Evolutionary conservation across 176 grass and related monocot genomes (phyloP).

Genomic region (Lolium rigidum): DNA sequence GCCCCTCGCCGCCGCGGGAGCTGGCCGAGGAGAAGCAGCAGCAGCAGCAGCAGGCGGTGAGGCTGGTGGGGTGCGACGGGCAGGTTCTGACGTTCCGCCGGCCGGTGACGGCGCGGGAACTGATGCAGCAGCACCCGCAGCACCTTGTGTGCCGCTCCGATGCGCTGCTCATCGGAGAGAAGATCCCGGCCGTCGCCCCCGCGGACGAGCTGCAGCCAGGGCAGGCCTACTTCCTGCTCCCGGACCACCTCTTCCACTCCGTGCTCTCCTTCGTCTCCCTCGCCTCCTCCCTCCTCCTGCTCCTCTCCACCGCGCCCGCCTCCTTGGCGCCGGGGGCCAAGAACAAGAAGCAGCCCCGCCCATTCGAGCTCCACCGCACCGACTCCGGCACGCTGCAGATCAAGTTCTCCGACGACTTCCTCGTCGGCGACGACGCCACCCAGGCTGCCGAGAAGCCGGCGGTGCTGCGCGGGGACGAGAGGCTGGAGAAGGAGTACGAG

Average conservation of each 20-base stretch:
- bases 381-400: conserved; percentile 72
- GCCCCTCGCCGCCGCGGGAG: conserved; percentile 34
- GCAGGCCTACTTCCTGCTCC: conserved; percentile 85
- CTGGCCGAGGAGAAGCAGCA: background rate
- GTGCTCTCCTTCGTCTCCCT: conserved; percentile 91
- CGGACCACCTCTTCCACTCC: conserved; percentile 86
- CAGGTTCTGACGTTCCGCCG: conserved; percentile 55
- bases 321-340: background rate
- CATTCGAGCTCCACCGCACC: conserved; percentile 82
- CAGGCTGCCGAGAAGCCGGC: background rate
- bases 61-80: conserved; percentile 70
- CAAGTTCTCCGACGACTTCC: conserved; percentile 79
- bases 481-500: conserved; percentile 86
- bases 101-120: conserved; percentile 70
- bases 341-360: conserved; percentile 41
- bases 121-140: conserved; percentile 80
- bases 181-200: conserved; percentile 62
- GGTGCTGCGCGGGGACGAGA: conserved; percentile 53
- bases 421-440: conserved; percentile 25
- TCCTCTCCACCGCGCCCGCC: background rate
- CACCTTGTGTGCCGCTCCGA: conserved; percentile 94
- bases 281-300: conserved; percentile 62
- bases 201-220: conserved; percentile 67
- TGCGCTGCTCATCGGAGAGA: conserved; percentile 83
- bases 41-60: background rate